phyloP scores from a whole-genome alignment of 441 rosid genomes.

The Omphalea diandra region DNA sequence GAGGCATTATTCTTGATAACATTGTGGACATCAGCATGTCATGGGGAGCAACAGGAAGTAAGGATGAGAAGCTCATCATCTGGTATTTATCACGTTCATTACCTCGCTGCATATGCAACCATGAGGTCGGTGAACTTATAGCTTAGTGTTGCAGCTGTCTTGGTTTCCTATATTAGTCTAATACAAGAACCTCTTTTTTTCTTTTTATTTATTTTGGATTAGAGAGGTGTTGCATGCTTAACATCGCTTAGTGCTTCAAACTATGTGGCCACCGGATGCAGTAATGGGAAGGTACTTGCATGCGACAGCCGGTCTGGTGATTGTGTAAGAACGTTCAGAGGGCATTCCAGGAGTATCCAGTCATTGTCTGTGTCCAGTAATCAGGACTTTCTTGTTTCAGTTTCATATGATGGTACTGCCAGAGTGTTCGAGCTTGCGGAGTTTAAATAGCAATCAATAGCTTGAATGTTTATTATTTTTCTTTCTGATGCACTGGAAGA shows the following conservation, averaged over 20 bases:
- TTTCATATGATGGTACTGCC: conserved; percentile 55
- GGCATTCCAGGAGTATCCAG: conserved; percentile 52
- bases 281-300: conserved; percentile 51
- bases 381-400: conserved; percentile 51
- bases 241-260: conserved; percentile 56
- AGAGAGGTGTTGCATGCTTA: conserved; percentile 65
- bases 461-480: too few species aligned
- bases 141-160: background rate
- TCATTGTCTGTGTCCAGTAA: conserved; percentile 44
- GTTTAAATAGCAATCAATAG: conserved; percentile 1
- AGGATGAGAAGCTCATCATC: background rate
- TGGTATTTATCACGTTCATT: background rate
- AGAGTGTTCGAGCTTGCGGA: conserved; percentile 38
- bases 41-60: conserved; percentile 1
- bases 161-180: background rate
- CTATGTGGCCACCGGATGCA: conserved; percentile 63
- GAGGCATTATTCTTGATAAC: background rate
- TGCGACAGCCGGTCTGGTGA: conserved; percentile 72
- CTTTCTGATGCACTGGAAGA: too few species aligned
- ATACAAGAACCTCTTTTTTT: background rate
- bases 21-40: background rate
- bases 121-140: background rate
- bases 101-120: conserved; percentile 1
- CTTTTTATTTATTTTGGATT: too few species aligned
- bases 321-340: conserved; percentile 51